Percentiles rank a stretch among this genome's conserved stretches.
phyloP scores from a whole-genome alignment of 1,139 yeast species.

The Candida sp. region DNA sequence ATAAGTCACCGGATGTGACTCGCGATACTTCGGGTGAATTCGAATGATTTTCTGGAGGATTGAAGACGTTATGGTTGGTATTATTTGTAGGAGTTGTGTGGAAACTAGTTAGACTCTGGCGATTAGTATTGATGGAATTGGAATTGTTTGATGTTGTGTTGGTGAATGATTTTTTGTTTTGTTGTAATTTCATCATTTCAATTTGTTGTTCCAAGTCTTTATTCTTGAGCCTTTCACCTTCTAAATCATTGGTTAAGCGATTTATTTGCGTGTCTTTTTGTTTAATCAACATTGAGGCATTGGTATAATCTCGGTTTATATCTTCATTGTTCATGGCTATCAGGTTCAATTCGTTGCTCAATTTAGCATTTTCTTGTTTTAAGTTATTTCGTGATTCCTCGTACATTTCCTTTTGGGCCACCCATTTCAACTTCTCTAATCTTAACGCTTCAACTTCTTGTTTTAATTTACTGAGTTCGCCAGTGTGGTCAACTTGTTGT shows the following conservation, averaged over 20 bases:
- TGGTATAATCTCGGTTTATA: slow-evolving; percentile 47
- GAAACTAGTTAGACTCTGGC: slow-evolving; percentile 5
- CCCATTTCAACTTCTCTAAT: slow-evolving; percentile 7
- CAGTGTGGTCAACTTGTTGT: slow-evolving; percentile 31
- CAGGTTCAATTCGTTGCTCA: slow-evolving; percentile 11
- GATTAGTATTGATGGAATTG: slow-evolving; percentile 8
- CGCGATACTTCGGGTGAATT: slow-evolving; percentile 7
- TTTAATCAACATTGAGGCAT: slow-evolving; percentile 49
- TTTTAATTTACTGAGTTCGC: slow-evolving; percentile 10
- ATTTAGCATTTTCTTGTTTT: background rate
- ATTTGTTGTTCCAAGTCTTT: slow-evolving; percentile 51
- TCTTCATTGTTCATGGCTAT: slow-evolving; percentile 31
- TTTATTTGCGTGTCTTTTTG: slow-evolving; percentile 66
- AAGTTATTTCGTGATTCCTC: slow-evolving; percentile 3
- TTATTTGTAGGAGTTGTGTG: background rate
- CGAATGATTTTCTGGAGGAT: background rate
- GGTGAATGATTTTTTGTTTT: slow-evolving; percentile 11
- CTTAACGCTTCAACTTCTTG: slow-evolving; percentile 14
- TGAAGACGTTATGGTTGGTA: slow-evolving; percentile 1
- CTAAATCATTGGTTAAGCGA: slow-evolving; percentile 59
- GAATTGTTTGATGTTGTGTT: slow-evolving; percentile 1
- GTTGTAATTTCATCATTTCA: slow-evolving; percentile 40
- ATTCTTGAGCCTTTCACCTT: slow-evolving; percentile 46
- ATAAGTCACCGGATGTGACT: slow-evolving; percentile 37
- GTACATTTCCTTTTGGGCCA: slow-evolving; percentile 1